Conservation (phyloP, 2,329 filamentous ascomycete species). For the Aspergillus japonicus region DNA sequence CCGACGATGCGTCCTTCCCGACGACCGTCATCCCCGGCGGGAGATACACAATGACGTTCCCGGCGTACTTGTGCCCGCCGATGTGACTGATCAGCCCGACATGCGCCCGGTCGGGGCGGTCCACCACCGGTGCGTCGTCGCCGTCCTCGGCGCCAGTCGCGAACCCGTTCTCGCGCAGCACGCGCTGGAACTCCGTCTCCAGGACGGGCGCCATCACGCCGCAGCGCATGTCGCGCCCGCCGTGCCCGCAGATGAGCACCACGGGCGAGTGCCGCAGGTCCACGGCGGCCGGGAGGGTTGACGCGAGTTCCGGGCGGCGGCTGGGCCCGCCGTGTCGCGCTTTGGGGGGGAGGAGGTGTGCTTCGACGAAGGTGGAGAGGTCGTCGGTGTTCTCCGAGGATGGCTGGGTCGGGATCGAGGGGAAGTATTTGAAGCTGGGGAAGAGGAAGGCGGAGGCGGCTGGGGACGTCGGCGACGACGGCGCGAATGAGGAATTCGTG, state of each 20-base stretch:
- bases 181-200: slow-evolving; percentile 63
- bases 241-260: slow-evolving; percentile 85
- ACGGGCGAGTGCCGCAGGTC: slow-evolving; percentile 59
- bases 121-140: slow-evolving; percentile 20
- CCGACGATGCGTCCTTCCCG: slow-evolving; percentile 12
- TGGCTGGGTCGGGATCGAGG: slow-evolving; percentile 64
- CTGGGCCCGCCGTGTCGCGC: slow-evolving; percentile 35
- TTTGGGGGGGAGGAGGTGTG: slow-evolving; percentile 40
- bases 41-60: slow-evolving; percentile 86
- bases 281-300: slow-evolving; percentile 57
- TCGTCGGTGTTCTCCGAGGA: slow-evolving; percentile 11
- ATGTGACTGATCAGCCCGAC: slow-evolving; percentile 69
- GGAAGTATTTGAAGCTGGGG: slow-evolving; percentile 79
- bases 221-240: slow-evolving; percentile 76
- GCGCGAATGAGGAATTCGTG: slow-evolving; percentile 71
- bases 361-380: slow-evolving; percentile 47
- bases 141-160: slow-evolving; percentile 15
- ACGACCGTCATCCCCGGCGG: slow-evolving; percentile 32
- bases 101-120: slow-evolving; percentile 36
- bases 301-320: slow-evolving; percentile 51
- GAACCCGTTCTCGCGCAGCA: slow-evolving; percentile 33
- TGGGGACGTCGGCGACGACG: slow-evolving; percentile 46
- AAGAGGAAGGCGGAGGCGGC: slow-evolving; percentile 68
- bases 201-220: slow-evolving; percentile 76
- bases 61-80: slow-evolving; percentile 91